Evolutionary conservation across 305 asterid species (phyloP).

Genomic region (Ajuga reptans): DNA sequence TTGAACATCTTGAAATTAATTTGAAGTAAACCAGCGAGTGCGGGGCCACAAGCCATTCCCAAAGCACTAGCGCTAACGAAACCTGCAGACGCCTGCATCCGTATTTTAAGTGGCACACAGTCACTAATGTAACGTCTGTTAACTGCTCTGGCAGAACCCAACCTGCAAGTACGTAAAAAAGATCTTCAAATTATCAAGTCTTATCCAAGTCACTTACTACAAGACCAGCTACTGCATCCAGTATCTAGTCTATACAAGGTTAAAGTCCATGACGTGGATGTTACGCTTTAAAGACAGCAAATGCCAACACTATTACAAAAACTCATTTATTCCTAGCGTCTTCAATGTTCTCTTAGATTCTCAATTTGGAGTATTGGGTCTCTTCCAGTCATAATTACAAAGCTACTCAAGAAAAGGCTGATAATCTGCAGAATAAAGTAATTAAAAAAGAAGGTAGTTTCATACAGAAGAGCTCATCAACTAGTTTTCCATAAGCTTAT

Average conservation of each 20-base stretch:
- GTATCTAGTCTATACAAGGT: not conserved
- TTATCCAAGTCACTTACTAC: constrained; percentile 13
- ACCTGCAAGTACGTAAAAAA: constrained; percentile 41
- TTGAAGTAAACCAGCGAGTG: constrained; percentile 89
- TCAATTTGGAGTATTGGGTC: not conserved
- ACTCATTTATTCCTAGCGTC: not conserved
- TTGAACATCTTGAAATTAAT: constrained; percentile 54
- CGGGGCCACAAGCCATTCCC: constrained; percentile 99
- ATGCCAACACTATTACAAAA: not conserved
- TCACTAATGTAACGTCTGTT: constrained; percentile 95
- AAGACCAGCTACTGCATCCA: constrained; percentile 1
- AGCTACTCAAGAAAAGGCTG: not conserved
- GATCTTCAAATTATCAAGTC: constrained; percentile 8
- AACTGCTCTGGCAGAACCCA: constrained; percentile 98
- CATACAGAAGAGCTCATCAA: not conserved
- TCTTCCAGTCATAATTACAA: not conserved
- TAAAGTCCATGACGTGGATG: not conserved
- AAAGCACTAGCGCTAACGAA: constrained; percentile 99
- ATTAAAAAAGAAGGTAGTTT: not conserved
- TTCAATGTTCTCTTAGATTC: not conserved
- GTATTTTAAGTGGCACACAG: constrained; percentile 82
- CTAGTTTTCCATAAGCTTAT: not conserved
- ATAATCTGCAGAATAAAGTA: constrained; percentile 6
- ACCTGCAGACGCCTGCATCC: constrained; percentile 97
- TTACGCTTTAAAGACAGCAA: not conserved